Conservation (phyloP, 495 filamentous ascomycete species). For the Podospora comata region DNA sequence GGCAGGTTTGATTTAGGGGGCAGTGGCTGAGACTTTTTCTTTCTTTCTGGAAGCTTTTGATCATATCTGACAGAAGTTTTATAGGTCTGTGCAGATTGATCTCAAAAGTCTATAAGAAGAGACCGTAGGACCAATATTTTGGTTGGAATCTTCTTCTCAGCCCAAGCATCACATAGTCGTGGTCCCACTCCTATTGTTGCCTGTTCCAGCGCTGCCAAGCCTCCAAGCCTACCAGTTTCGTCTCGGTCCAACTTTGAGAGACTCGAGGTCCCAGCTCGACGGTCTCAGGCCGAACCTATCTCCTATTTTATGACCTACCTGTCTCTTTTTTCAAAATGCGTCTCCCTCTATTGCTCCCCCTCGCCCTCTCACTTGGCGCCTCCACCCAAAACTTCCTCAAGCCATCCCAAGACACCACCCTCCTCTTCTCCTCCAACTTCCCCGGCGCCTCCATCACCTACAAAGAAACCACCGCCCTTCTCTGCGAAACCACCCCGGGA, state of each 20-base stretch:
- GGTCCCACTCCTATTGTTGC: neutral
- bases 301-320: neutral
- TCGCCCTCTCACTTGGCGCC: slow-evolving; percentile 3
- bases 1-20: neutral
- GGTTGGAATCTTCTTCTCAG: neutral
- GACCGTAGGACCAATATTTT: no score
- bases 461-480: slow-evolving; percentile 11
- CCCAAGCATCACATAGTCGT: neutral
- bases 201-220: neutral
- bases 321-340: slow-evolving; percentile 6
- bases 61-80: neutral
- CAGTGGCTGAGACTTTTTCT: neutral
- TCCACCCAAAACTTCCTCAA: slow-evolving; percentile 15
- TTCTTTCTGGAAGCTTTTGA: neutral
- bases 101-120: neutral
- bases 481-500: slow-evolving; percentile 10
- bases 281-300: neutral
- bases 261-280: neutral
- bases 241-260: neutral
- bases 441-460: slow-evolving; percentile 19
- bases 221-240: no score
- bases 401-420: slow-evolving; percentile 5
- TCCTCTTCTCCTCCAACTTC: slow-evolving; percentile 14
- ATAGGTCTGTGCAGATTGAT: neutral
- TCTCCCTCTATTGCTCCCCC: neutral